phyloP scores from a whole-genome alignment of 2,329 filamentous ascomycete species.

The Thielaviopsis populi region DNA sequence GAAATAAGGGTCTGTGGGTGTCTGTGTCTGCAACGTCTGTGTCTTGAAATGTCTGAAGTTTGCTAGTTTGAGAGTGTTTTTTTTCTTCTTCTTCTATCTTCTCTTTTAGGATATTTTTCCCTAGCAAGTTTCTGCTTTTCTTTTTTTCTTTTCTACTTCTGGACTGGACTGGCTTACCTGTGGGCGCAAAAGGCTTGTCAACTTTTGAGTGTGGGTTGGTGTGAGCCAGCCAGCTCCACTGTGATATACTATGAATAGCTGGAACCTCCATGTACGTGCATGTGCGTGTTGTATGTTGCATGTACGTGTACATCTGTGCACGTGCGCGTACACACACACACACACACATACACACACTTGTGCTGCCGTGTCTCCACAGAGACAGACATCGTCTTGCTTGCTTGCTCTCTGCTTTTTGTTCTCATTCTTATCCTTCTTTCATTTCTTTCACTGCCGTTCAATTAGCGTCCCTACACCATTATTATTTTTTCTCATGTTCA shows the following conservation, averaged over 20 bases:
- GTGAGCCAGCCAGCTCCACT: background rate
- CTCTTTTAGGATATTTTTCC: background rate
- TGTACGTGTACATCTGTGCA: background rate
- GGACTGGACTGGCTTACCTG: no score
- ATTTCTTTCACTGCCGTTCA: background rate
- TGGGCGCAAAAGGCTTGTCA: background rate
- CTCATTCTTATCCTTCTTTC: background rate
- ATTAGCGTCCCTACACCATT: background rate
- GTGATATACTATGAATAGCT: conserved; percentile 2
- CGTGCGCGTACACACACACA: no score
- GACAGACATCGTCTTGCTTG: background rate
- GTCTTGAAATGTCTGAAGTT: background rate
- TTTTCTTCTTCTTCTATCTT: no score
- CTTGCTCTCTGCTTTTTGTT: background rate
- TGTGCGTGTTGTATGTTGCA: background rate
- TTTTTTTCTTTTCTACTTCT: background rate
- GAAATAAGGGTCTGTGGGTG: background rate
- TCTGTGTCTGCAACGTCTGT: no score
- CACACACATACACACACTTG: no score
- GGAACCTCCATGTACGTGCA: background rate
- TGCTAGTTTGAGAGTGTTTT: background rate
- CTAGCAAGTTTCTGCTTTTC: no score
- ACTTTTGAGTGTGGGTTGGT: background rate
- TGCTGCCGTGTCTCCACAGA: background rate
- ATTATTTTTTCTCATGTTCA: background rate